Evolutionary conservation across 768 basidiomycete species (phyloP).

Genomic region (Roridomyces roridus): DNA sequence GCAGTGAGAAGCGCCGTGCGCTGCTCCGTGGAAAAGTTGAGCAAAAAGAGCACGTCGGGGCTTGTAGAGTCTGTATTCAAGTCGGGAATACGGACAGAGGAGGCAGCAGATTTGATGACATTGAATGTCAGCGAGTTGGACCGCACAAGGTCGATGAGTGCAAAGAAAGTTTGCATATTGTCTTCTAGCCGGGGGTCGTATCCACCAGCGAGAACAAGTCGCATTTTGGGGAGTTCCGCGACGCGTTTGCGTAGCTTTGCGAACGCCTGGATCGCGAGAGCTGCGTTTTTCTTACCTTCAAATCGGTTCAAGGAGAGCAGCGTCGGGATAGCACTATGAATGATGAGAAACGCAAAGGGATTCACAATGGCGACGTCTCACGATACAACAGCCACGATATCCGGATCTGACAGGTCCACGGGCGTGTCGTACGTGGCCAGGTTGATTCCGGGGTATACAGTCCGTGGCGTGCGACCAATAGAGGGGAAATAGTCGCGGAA

Average conservation of each 20-base stretch:
- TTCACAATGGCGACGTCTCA: conserved; percentile 41
- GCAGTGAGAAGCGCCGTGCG: conserved; percentile 80
- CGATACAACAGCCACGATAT: conserved; percentile 63
- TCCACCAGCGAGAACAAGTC: conserved; percentile 88
- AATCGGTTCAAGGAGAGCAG: conserved; percentile 92
- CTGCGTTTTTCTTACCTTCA: conserved; percentile 92
- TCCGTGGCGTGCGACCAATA: conserved; percentile 63
- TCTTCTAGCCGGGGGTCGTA: conserved; percentile 90
- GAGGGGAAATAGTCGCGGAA: conserved; percentile 79
- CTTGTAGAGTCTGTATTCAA: conserved; percentile 42
- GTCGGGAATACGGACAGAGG: conserved; percentile 41
- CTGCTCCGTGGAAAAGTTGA: conserved; percentile 88
- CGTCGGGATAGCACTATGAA: conserved; percentile 66
- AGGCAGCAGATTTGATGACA: conserved; percentile 41
- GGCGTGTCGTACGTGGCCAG: conserved; percentile 67
- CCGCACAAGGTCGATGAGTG: conserved; percentile 65
- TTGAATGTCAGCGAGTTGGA: conserved; percentile 62
- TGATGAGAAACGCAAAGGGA: background rate
- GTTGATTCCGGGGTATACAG: conserved; percentile 98
- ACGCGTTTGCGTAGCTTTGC: conserved; percentile 51
- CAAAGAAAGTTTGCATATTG: conserved; percentile 72
- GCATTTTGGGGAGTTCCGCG: conserved; percentile 43
- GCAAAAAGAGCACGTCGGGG: conserved; percentile 83
- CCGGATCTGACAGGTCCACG: conserved; percentile 50
- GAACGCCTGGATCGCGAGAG: conserved; percentile 83